Percentiles rank a stretch among this genome's conserved stretches.
Conservation (phyloP, 768 basidiomycete species). For the Lanmaoa pseudosensibilis region DNA sequence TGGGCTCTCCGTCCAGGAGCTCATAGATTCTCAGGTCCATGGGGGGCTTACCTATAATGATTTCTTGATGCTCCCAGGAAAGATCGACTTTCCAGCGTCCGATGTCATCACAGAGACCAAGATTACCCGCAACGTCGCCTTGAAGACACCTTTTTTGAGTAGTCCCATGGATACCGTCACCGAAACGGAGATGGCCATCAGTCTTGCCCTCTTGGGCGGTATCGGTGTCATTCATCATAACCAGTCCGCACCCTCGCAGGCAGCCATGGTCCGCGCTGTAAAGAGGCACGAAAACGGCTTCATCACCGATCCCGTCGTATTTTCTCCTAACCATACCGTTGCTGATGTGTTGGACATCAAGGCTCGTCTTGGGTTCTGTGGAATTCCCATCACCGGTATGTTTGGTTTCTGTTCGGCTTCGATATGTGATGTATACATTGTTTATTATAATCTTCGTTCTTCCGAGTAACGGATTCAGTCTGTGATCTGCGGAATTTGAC, state of each 20-base stretch:
- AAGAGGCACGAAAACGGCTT: conserved; percentile 99
- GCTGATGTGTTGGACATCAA: conserved; percentile 95
- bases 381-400: conserved; percentile 96
- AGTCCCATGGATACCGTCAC: conserved; percentile 99
- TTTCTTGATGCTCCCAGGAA: conserved; percentile 91
- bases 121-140: conserved; percentile 84
- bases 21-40: conserved; percentile 83
- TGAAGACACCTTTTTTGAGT: conserved; percentile 96
- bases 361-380: conserved; percentile 87
- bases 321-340: conserved; percentile 74
- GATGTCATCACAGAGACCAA: conserved; percentile 80
- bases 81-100: conserved; percentile 88
- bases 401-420: conserved; percentile 19
- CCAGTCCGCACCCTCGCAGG: conserved; percentile 79
- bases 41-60: conserved; percentile 98
- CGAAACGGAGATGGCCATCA: conserved; percentile 90
- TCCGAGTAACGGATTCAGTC: conserved; percentile 67
- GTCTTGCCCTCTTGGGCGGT: conserved; percentile 92
- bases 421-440: conserved; percentile 47
- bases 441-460: conserved; percentile 83
- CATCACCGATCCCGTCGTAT: conserved; percentile 90
- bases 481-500: conserved; percentile 81
- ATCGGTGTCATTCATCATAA: conserved; percentile 99
- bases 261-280: conserved; percentile 95
- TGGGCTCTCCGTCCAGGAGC: conserved; percentile 80